These are phyloP conservation scores for Medicago ruthenica DNA, from an alignment of 306 rosid genomes.

Conservation along the genomic window DNA sequence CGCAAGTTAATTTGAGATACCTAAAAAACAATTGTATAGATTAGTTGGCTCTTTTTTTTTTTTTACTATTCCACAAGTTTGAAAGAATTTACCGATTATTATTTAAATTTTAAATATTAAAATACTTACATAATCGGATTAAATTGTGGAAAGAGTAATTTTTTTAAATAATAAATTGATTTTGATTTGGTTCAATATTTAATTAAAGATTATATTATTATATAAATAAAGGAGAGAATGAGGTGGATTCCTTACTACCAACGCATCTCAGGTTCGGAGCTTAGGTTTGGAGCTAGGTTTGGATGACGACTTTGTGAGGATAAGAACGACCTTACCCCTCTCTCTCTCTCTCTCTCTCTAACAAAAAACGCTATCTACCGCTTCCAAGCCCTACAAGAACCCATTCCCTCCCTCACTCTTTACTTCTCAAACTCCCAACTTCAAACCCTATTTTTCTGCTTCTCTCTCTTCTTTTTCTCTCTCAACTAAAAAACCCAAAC, in stretches of 20 bases:
- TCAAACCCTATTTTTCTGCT: background rate
- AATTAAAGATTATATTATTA: no score
- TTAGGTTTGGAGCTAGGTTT: constrained; percentile 62
- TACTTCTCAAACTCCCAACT: constrained; percentile 1
- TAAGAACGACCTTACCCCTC: constrained; percentile 70
- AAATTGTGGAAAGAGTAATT: no score
- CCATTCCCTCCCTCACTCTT: constrained; percentile 69
- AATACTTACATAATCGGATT: no score
- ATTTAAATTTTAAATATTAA: no score
- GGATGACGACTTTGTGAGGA: constrained; percentile 82
- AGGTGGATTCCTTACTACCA: constrained; percentile 82
- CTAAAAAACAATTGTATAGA: no score
- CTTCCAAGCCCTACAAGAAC: constrained; percentile 71
- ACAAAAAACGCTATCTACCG: constrained; percentile 62
- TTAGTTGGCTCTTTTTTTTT: no score
- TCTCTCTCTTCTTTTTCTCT: background rate
- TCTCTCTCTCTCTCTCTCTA: constrained; percentile 46
- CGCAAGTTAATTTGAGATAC: no score
- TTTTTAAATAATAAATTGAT: no score
- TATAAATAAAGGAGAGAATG: constrained; percentile 60
- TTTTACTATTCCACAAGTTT: no score
- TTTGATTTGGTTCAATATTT: no score
- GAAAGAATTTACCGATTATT: no score
- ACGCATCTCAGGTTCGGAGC: constrained; percentile 60
- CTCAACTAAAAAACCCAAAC: constrained; percentile 17